These are phyloP conservation scores for Paraphaeosphaeria minitans DNA, from an alignment of 2,329 filamentous ascomycete genomes.

Conservation along the genomic window DNA sequence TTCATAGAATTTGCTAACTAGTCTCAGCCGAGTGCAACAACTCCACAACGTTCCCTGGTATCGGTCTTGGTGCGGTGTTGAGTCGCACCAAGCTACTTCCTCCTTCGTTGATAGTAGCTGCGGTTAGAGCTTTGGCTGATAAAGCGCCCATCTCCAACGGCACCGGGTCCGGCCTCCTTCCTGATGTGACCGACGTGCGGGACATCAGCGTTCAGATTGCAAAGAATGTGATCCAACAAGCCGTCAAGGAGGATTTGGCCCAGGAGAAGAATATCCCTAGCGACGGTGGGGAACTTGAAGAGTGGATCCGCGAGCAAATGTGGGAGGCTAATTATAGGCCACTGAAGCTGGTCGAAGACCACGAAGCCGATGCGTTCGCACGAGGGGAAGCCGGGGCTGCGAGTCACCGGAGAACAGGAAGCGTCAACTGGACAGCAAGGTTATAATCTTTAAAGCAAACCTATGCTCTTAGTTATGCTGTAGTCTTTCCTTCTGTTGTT, in stretches of 20 bases:
- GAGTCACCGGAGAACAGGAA: slow-evolving; percentile 29
- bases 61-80: slow-evolving; percentile 79
- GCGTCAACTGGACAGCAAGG: slow-evolving; percentile 10
- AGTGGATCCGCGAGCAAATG: slow-evolving; percentile 80
- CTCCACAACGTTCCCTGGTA: slow-evolving; percentile 82
- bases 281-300: slow-evolving; percentile 61
- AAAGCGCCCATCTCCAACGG: slow-evolving; percentile 73
- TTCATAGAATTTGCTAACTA: slow-evolving; percentile 10
- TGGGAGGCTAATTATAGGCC: slow-evolving; percentile 74
- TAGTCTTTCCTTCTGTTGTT: not conserved
- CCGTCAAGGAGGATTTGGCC: slow-evolving; percentile 71
- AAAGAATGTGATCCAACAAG: slow-evolving; percentile 72
- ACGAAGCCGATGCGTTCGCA: slow-evolving; percentile 61
- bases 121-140: slow-evolving; percentile 72
- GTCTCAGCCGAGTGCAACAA: slow-evolving; percentile 82
- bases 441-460: not conserved
- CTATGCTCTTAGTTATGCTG: not conserved
- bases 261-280: slow-evolving; percentile 69
- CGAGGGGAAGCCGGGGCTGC: slow-evolving; percentile 61
- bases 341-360: slow-evolving; percentile 60
- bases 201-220: slow-evolving; percentile 80
- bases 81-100: slow-evolving; percentile 70
- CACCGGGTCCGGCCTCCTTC: slow-evolving; percentile 67
- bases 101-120: slow-evolving; percentile 81
- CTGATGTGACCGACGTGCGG: slow-evolving; percentile 75